Evolutionary conservation across 305 asterid species (phyloP).

Genomic region (Stenogyne calaminthoides): DNA sequence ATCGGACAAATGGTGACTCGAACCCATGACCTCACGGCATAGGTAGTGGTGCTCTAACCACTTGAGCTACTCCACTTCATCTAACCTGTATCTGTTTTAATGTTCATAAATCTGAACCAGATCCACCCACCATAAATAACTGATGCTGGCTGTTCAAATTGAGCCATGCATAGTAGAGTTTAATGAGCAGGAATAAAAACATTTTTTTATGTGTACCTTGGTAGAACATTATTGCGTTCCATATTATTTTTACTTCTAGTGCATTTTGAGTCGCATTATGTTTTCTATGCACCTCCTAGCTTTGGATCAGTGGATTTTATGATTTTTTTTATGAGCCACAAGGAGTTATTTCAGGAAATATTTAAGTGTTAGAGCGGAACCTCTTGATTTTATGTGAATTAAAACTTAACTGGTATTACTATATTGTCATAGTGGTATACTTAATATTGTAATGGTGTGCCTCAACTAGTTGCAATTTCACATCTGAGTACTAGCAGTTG

Average conservation of each 20-base stretch:
- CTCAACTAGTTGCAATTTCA: conserved; percentile 1
- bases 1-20: no score
- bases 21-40: no score
- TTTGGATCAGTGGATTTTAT: no score
- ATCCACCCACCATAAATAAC: background rate
- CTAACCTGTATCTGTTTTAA: no score
- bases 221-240: background rate
- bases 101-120: background rate
- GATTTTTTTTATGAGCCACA: no score
- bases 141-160: background rate
- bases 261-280: background rate
- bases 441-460: background rate
- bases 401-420: conserved; percentile 18
- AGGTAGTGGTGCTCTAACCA: no score
- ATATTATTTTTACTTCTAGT: conserved; percentile 6
- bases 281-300: no score
- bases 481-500: background rate
- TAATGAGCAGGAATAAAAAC: conserved; percentile 10
- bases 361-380: background rate
- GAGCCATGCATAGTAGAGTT: background rate
- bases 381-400: conserved; percentile 15
- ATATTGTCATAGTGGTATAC: background rate
- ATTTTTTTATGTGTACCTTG: conserved; percentile 2
- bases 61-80: no score
- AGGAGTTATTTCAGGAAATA: background rate